Evolutionary conservation across 2,329 filamentous ascomycete genomes (phyloP).

Genomic region (Botrytis porri): DNA sequence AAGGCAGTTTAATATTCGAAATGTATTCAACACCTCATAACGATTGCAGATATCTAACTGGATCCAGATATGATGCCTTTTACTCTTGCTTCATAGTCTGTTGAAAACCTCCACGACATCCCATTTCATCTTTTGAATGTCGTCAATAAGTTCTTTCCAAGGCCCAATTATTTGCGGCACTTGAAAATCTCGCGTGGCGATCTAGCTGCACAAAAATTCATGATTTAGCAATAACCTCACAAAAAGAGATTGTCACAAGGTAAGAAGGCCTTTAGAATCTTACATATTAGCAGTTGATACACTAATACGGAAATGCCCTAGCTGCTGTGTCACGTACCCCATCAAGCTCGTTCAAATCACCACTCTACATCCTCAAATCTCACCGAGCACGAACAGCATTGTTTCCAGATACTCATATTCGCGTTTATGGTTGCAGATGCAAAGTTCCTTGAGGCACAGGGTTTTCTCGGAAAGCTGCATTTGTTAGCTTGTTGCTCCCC

Average conservation of each 20-base stretch:
- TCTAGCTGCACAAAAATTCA: neutral
- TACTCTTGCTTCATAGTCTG: neutral
- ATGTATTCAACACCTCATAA: accelerated
- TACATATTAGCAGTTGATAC: neutral
- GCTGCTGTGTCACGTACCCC: accelerated
- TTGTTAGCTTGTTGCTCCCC: neutral
- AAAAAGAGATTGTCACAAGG: neutral
- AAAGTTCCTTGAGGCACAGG: neutral
- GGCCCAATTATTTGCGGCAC: neutral
- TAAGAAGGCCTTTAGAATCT: neutral
- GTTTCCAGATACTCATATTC: neutral
- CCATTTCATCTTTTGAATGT: neutral
- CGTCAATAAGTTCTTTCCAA: neutral
- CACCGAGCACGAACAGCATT: neutral
- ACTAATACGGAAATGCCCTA: accelerated
- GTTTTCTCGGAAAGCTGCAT: neutral
- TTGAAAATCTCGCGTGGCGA: neutral
- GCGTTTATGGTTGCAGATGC: neutral
- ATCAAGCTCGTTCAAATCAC: neutral
- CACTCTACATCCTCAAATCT: neutral
- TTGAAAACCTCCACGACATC: neutral
- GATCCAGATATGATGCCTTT: neutral
- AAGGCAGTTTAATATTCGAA: neutral
- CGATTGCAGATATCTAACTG: neutral
- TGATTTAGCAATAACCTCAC: too few species aligned